Evolutionary conservation across 176 grass and related monocot genomes (phyloP), one percentile per base, ranked within the genome.

Genomic region (Neostapfia colusana): DNA sequence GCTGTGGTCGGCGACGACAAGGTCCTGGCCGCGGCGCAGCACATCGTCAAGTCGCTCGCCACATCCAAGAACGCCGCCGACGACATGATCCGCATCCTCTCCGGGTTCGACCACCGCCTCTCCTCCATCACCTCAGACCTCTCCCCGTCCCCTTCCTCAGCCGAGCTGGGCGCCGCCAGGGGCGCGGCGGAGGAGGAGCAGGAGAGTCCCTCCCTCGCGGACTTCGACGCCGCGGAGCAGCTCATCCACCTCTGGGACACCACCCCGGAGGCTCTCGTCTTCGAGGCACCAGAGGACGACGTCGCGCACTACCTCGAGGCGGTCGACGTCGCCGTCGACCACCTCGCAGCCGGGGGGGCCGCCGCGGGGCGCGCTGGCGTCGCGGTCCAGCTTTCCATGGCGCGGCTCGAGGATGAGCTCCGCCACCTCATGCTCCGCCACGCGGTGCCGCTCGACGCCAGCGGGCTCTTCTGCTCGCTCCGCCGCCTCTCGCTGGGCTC

Each of bases 31-130:
- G 95, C 92, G 50, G 92, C 95, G 74, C 92, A 99, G 80, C 92
- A 99, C 78, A 99, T 99, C 85, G 95, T 99, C 43, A 95, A 90
- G 85, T 95, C 89, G 41, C 95, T 99, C 74, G 95, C 91, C 69
- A 95, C 89, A 25, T 95, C 95, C 23, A 99, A 99, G 81, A 99
- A 95, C 91, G 95, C 95, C n/a, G 89, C 95, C 2, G 95, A 92
- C 43, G 95, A 99, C 87, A 99, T 99, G 95, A 99, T 95, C 60
- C 91, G 95, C 53, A 99, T 99, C 85, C 85, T 99, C 49, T 99
- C 95, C 4, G 89, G 95, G 6, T 99, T 99, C 73, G 95, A 99
- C 80, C 89, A 95, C 81, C 93, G 90, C 65, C 77, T 97, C 39
- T 97, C 93, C 45, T 86, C 84, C 65, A 86, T 97, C 46, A 86